Evolutionary conservation across 345 rosid species (phyloP).

Genomic region (Eucalyptus pauciflora): DNA sequence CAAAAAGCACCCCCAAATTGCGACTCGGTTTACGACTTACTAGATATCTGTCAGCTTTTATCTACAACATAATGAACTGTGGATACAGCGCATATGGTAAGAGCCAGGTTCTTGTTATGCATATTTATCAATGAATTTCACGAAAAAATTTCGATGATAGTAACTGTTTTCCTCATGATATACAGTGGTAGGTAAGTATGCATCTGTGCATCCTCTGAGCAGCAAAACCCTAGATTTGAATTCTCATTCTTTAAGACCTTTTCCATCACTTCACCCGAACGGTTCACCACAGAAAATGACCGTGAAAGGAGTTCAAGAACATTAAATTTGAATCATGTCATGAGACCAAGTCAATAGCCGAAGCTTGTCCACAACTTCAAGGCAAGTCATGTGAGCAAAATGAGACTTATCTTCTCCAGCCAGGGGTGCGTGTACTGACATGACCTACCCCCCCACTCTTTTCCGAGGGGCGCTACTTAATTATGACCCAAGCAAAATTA

Average conservation of each 20-base stretch:
- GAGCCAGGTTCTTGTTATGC: not conserved
- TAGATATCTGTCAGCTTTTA: not conserved
- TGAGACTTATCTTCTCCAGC: not conserved
- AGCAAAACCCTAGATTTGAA: not conserved
- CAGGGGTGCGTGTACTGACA: not conserved
- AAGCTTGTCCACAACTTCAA: not conserved
- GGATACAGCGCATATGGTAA: not conserved
- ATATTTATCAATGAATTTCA: not conserved
- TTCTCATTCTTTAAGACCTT: not conserved
- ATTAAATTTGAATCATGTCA: not conserved
- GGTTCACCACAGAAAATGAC: not conserved
- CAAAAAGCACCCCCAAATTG: slow-evolving; percentile 2
- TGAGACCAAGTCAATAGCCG: not conserved
- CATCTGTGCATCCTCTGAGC: not conserved
- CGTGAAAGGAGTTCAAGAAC: not conserved
- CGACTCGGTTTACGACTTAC: not conserved
- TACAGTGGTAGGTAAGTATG: not conserved
- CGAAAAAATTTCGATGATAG: fast-evolving
- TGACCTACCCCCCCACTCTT: not conserved
- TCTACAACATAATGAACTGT: not conserved
- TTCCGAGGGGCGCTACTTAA: not conserved
- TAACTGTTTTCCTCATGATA: not conserved
- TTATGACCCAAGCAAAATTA: not conserved
- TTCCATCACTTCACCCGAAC: not conserved
- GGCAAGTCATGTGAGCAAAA: not conserved